Conservation (phyloP, 768 basidiomycete genomes). For the Agaricus subrufescens region DNA sequence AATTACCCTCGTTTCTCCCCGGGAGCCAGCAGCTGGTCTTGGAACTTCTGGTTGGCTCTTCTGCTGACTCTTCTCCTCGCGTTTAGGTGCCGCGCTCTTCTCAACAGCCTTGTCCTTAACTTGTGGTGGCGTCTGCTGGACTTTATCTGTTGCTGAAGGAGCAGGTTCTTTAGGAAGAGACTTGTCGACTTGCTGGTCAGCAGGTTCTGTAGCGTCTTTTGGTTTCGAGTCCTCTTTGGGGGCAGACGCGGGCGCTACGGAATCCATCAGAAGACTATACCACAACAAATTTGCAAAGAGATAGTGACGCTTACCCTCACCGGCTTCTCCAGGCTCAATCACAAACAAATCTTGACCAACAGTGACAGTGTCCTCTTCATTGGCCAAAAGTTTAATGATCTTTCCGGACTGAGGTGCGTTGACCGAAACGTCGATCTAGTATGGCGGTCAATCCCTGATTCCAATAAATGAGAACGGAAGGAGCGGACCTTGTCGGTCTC, state of each 20-base stretch:
- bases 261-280: too few relatives aligned
- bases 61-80: slow-evolving; percentile 30
- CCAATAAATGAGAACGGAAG: slow-evolving; percentile 13
- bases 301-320: slow-evolving; percentile 33
- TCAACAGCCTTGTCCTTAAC: slow-evolving; percentile 28
- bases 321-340: slow-evolving; percentile 77
- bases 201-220: slow-evolving; percentile 39
- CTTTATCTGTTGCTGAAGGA: slow-evolving; percentile 31
- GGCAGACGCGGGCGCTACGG: slow-evolving; percentile 23
- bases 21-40: slow-evolving; percentile 39
- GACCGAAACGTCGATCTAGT: slow-evolving; percentile 93
- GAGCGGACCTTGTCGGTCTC: slow-evolving; percentile 91
- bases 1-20: slow-evolving; percentile 82
- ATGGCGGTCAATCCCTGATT: not conserved
- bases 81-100: slow-evolving; percentile 24
- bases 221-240: slow-evolving; percentile 24
- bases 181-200: slow-evolving; percentile 46
- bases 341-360: slow-evolving; percentile 94
- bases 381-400: slow-evolving; percentile 80
- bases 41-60: slow-evolving; percentile 26
- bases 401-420: slow-evolving; percentile 88
- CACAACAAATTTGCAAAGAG: not conserved
- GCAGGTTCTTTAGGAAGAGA: slow-evolving; percentile 36
- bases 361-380: slow-evolving; percentile 90
- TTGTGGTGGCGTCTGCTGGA: slow-evolving; percentile 15